Base-by-base conservation (phyloP, 202 grass and related monocot genomes). In the Brachypodium distachyon region DNA sequence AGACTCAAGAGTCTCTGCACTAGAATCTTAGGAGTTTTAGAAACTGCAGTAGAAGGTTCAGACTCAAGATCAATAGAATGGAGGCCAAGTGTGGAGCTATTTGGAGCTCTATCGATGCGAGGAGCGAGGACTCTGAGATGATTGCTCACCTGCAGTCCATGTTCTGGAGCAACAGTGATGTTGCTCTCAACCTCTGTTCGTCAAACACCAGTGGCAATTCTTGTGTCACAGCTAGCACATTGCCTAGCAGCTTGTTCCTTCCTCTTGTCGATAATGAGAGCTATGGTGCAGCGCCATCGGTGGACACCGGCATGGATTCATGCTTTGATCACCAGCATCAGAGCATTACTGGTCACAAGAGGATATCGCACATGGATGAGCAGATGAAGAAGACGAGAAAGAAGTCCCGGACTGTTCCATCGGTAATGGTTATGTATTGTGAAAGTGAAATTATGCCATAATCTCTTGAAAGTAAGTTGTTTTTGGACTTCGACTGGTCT, bases 141-240 rank as follows among this genome's bases (percentile, higher is more conserved):
- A 82, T 82, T 82, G 73, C 79, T 67, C 79, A 87, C 25, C 57
- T 87, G 39, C 59, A 82, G 58, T 87, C 85, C n/a, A 78, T 87
- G 79, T 78, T 82, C 40, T 87, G 79, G 79, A 43, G 66, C 78
- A 63, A 60, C 65, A 77, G 11, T 34, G 41, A 66, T 42, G 65
- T 39, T 82, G 79, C 63, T 77, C 13, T 6, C 40, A 66, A 71
- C 49, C 13, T 73, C 50, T 57, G 55, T 18, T 78, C 79, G 72
- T 40, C 66, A 10, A 64, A 59, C 66, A 73, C 6, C 14, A 72
- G 78, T 53, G 50, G 9, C 2, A 72, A 41, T 82, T 87, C 79
- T 59, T 87, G 73, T 72, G 4, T 66, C 33, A 64, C 61, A 65
- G 11, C 66, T 25, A 73, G 38, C 65, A 65, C 39, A 47, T 12